Percentiles rank a stretch among this genome's conserved stretches.
Evolutionary conservation across 805 yeast species (phyloP).

Genomic region (Wickerhamiella lipophila): DNA sequence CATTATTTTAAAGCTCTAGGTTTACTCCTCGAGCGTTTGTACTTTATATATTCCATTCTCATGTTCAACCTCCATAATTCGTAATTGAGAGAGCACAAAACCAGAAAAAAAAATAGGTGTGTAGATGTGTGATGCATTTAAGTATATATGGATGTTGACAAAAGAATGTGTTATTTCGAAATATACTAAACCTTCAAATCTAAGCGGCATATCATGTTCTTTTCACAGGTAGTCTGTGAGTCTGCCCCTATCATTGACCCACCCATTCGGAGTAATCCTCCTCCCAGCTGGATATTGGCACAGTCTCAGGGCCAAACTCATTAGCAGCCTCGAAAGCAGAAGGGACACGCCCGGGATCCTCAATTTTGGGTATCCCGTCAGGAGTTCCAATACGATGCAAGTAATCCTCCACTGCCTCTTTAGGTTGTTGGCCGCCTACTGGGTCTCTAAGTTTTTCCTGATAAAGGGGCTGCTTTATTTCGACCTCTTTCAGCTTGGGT

Average conservation of each 20-base stretch:
- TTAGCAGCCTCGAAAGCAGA: slow-evolving; percentile 17
- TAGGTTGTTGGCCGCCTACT: slow-evolving; percentile 13
- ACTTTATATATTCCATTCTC: background rate
- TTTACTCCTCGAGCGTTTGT: background rate
- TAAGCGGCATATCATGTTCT: too few relatives aligned
- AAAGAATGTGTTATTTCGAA: too few relatives aligned
- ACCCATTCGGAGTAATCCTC: slow-evolving; percentile 16
- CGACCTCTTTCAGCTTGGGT: slow-evolving; percentile 12
- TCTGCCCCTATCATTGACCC: background rate
- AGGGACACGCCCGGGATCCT: background rate
- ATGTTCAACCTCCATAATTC: background rate
- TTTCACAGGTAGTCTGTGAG: background rate
- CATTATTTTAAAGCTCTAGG: slow-evolving; percentile 8
- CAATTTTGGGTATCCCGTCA: background rate
- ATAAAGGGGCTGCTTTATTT: slow-evolving; percentile 10
- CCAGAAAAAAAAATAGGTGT: too few relatives aligned
- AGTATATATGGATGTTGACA: too few relatives aligned
- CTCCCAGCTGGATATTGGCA: slow-evolving; percentile 18
- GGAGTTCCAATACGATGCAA: slow-evolving; percentile 14
- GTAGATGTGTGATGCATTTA: too few relatives aligned
- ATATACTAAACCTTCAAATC: too few relatives aligned
- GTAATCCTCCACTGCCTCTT: slow-evolving; percentile 21
- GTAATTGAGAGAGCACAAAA: background rate
- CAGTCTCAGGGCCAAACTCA: slow-evolving; percentile 12
- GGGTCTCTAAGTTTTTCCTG: slow-evolving; percentile 11